These are phyloP conservation scores for Saturnispora hagleri DNA, from an alignment of 805 yeast genomes.

Conservation along the genomic window DNA sequence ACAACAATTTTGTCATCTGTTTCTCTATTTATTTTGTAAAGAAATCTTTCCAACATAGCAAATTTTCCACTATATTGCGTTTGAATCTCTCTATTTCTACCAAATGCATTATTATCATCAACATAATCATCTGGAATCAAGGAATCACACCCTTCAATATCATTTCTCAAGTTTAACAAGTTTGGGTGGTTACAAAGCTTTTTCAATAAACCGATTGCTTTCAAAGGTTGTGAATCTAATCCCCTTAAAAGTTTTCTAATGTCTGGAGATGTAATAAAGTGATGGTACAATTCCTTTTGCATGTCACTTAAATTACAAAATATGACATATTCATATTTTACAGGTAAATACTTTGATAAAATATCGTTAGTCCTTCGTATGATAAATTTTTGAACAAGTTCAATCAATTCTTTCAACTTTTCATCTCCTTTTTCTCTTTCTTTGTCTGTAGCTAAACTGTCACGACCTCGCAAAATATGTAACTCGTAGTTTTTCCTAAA, in stretches of 20 bases:
- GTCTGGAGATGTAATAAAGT: conserved; percentile 72
- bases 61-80: conserved; percentile 85
- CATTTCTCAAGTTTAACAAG: conserved; percentile 63
- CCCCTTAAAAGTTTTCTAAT: conserved; percentile 59
- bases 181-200: conserved; percentile 95
- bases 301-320: conserved; percentile 76
- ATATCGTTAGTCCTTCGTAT: conserved; percentile 94
- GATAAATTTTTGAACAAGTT: conserved; percentile 77
- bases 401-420: conserved; percentile 62
- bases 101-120: conserved; percentile 33
- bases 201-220: conserved; percentile 81
- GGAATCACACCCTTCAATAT: conserved; percentile 57
- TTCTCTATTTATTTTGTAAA: conserved; percentile 63
- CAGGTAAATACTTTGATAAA: conserved; percentile 85
- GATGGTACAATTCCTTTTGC: conserved; percentile 62
- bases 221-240: conserved; percentile 71
- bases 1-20: conserved; percentile 93
- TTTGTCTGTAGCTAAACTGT: conserved; percentile 76
- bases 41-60: conserved; percentile 72
- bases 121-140: conserved; percentile 70
- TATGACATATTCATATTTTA: conserved; percentile 95
- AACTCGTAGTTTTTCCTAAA: conserved; percentile 80
- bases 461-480: conserved; percentile 76
- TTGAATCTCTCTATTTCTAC: conserved; percentile 65
- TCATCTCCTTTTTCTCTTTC: conserved; percentile 62